Percentiles rank a stretch among this genome's conserved stretches.
Conservation (phyloP, 352 stramenopile genomes). For the Phytopythium boreale region DNA sequence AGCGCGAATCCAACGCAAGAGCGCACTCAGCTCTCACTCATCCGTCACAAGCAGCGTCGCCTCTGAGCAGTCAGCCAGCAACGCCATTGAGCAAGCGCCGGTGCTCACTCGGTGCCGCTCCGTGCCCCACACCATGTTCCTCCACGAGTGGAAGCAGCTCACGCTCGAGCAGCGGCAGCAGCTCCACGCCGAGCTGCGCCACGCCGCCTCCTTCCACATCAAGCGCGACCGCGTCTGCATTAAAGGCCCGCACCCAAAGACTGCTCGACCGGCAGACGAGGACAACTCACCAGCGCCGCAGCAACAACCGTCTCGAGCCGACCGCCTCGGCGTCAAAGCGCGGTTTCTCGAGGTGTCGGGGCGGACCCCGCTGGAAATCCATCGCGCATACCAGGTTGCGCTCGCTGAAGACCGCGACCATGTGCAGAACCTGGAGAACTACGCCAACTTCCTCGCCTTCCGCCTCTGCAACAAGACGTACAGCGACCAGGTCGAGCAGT, state of each 20-base stretch:
- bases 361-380: constrained; percentile 19
- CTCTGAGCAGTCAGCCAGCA: not conserved
- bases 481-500: constrained; percentile 15
- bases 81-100: not conserved
- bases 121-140: constrained; percentile 20
- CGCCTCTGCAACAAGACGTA: constrained; percentile 10
- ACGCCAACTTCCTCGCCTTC: constrained; percentile 33
- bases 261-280: not conserved
- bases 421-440: constrained; percentile 33
- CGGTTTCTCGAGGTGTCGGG: constrained; percentile 34
- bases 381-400: constrained; percentile 28
- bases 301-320: constrained; percentile 19
- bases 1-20: constrained; percentile 2
- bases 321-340: constrained; percentile 44
- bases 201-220: constrained; percentile 29
- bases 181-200: constrained; percentile 26
- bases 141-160: constrained; percentile 29
- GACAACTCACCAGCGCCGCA: not conserved
- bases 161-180: constrained; percentile 17
- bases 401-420: constrained; percentile 25
- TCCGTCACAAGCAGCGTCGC: not conserved
- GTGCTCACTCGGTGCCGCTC: constrained; percentile 35
- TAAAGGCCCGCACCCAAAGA: not conserved
- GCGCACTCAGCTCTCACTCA: constrained; percentile 1
- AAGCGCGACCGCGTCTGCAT: constrained; percentile 23